Conservation (phyloP, 148 eudicot species). For the Hydrangea macrophylla region DNA sequence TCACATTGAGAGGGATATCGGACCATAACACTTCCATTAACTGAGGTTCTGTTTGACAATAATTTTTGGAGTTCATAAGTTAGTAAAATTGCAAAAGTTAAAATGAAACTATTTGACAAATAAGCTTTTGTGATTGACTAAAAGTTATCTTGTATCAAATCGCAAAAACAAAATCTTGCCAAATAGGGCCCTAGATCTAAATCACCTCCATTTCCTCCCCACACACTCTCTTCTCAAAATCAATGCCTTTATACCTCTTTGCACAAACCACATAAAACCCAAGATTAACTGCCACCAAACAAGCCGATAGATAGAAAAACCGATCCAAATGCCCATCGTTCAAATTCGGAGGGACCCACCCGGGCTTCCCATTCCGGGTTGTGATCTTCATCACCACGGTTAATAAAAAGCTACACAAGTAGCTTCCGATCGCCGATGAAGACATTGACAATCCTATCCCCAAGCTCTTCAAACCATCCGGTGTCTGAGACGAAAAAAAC, state of each 20-base stretch:
- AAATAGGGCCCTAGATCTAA: too few species aligned
- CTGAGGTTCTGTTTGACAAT: too few species aligned
- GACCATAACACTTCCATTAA: too few species aligned
- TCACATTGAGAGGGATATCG: too few species aligned
- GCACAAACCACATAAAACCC: conserved; percentile 45
- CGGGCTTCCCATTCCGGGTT: conserved; percentile 41
- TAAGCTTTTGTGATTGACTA: too few species aligned
- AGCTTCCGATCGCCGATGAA: conserved; percentile 54
- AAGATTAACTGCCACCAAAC: conserved; percentile 38
- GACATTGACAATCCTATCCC: conserved; percentile 52
- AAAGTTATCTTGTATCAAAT: too few species aligned
- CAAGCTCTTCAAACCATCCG: conserved; percentile 47
- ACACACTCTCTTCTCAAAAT: conserved; percentile 31
- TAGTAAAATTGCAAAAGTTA: too few species aligned
- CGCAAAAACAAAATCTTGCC: too few species aligned
- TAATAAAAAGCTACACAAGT: conserved; percentile 40
- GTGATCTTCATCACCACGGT: conserved; percentile 47
- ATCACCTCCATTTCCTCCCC: too few species aligned
- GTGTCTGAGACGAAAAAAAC: conserved; percentile 48
- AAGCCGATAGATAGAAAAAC: conserved; percentile 54
- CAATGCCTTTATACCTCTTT: conserved; percentile 39
- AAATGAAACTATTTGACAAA: too few species aligned
- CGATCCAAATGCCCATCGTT: conserved; percentile 50
- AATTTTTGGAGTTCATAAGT: too few species aligned
- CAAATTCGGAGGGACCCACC: conserved; percentile 57